Evolutionary conservation across 164 flowering plant genomes (phyloP), one percentile per base, ranked within the genome.

Genomic region (Cinnamomum micranthum): DNA sequence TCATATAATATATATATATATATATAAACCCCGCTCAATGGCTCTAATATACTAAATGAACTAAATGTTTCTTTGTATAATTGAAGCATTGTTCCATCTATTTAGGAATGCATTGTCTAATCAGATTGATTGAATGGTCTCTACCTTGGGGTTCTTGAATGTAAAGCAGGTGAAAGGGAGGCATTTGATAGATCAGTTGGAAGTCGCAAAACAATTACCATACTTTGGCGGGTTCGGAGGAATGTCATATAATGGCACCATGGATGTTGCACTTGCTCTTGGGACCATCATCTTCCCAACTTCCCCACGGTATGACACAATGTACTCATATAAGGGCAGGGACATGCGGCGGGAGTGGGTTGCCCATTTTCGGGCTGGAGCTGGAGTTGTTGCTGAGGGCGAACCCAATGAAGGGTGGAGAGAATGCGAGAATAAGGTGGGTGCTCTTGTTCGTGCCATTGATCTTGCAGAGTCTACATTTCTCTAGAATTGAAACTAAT

Each of bases 141-240:
- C 60, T 55, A 33, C 50, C 28, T 47, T 69, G 33, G 28, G 17
- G 19, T 20, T 24, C 41, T 20, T 14, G 51, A 28, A n/a, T 77
- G 71, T 31, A 24, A 59, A 76, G 14, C 86, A 94, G 98, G 95
- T 92, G 64, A 91, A 90, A 79, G 95, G 97, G 31, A 92, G 91
- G 97, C 94, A 92, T 75, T 69, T 92, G 79, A 92, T 92, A 58
- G 97, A 94, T 82, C 55, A 87, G 77, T 81, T 92, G 68, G 98
- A 94, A 77, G 89, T 84, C 31, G 87, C 88, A 7, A 87, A 94
- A 69, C 88, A 97, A 6, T 95, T 97, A 10, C 95, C 97, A 0
- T 92, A 91, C 52, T 86, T 97, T 71, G 97, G 98, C n/a, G 97
- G 97, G 23, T 90, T 94, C 76, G 98, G 98, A 63, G 85, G 91